These are phyloP conservation scores for Knoxia roxburghii DNA, from an alignment of 257 asterid genomes.

Conservation along the genomic window DNA sequence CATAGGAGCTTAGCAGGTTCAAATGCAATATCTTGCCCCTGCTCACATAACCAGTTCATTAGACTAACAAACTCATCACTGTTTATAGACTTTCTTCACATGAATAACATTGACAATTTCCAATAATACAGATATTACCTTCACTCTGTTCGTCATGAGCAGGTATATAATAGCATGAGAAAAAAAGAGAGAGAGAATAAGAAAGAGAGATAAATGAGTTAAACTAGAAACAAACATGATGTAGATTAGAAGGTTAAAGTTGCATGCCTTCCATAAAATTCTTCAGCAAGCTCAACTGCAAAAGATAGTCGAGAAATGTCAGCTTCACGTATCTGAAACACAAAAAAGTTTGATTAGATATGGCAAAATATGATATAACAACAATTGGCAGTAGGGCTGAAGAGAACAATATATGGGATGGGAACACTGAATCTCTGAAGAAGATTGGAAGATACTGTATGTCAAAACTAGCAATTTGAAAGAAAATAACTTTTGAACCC, in stretches of 20 bases:
- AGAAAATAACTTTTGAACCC: neutral
- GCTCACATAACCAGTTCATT: conserved; percentile 26
- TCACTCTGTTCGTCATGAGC: conserved; percentile 56
- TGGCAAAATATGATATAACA: conserved; percentile 3
- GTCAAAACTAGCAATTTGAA: neutral
- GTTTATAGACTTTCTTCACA: neutral
- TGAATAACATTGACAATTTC: neutral
- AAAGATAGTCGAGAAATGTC: conserved; percentile 93
- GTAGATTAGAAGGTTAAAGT: conserved; percentile 9
- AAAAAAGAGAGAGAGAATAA: conserved; percentile 17
- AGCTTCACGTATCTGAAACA: conserved; percentile 92
- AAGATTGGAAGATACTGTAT: neutral
- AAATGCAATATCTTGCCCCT: conserved; percentile 97
- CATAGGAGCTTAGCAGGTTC: conserved; percentile 96
- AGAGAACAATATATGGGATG: neutral
- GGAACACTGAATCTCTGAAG: neutral
- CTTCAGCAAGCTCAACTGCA: conserved; percentile 99
- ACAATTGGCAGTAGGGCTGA: neutral
- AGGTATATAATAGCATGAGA: conserved; percentile 21
- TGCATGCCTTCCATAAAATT: conserved; percentile 88
- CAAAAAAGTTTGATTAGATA: conserved; percentile 13
- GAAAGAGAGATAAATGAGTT: conserved; percentile 12
- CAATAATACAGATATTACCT: conserved; percentile 44
- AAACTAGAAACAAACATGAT: conserved; percentile 11
- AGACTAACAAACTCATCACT: conserved; percentile 14